Evolutionary conservation across 768 basidiomycete species (phyloP), one percentile per base, ranked within the genome.

Genomic region (Naganishia vishniacii): DNA sequence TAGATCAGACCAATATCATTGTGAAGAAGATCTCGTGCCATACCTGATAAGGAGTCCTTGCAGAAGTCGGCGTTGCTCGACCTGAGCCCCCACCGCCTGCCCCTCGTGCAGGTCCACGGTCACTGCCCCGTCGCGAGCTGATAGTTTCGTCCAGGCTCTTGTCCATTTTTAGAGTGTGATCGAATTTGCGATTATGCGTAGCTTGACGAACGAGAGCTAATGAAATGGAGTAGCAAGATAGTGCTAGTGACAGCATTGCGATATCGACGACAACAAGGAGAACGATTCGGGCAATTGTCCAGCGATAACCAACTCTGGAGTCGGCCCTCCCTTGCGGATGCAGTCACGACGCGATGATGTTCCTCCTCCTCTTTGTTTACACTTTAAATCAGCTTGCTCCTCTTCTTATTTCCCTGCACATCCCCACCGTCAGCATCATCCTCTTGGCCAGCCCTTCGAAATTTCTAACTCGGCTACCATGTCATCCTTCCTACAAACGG

Each of bases 21-120:
- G 28, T 5, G 26, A 28, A 28, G 40, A 13, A 6, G 9, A 15
- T 4, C 1, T 3, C 12, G 31, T 23, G 31, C 18, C 63, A 8
- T 26, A 64, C 63, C 28, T 48, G 44, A 41, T 64, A 64, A 15
- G 63, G 63, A 11, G 53, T 64, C n/a, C 51, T 70, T n/a, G 73
- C 37, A 15, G 62, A 41, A 31, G 61, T 48, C 12, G 48, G 48
- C 3, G 34, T 56, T 13, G 62, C 41, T 63, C 62, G 62, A 34
- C 37, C 48, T 3, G 62, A 49, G 20, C 28, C 20, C n/a, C 37
- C 59, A 13, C 48, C 29, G 37, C 46, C 37, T 25, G 62, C 48
- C 26, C 53, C 53, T 56, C 53, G 34, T 26, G 53, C 53, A 34
- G 53, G 53, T 40, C 34, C 40, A 40, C 53, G 53, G 23, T 56